These are phyloP conservation scores for Suhomyces canberraensis DNA, from an alignment of 805 yeast species.

Conservation along the genomic window DNA sequence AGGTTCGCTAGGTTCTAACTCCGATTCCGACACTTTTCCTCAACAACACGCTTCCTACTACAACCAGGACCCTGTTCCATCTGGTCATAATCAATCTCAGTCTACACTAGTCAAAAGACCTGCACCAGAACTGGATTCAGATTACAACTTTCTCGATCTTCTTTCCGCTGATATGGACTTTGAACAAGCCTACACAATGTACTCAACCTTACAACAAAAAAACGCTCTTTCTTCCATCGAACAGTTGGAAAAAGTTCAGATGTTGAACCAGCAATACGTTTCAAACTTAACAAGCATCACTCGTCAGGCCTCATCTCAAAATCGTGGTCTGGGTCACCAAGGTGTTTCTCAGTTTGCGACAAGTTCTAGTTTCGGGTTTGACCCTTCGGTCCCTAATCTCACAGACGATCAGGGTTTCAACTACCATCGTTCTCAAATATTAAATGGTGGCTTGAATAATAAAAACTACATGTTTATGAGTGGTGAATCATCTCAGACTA, in stretches of 20 bases:
- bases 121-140: too few species aligned
- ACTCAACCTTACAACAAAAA: constrained; percentile 37
- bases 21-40: background rate
- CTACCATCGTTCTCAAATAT: constrained; percentile 6
- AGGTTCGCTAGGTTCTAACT: background rate
- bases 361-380: constrained; percentile 5
- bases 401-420: constrained; percentile 1
- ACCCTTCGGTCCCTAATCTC: background rate
- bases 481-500: background rate
- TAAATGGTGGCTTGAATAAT: background rate
- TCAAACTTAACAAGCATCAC: constrained; percentile 1
- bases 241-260: constrained; percentile 37
- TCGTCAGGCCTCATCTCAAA: background rate
- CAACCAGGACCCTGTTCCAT: too few species aligned
- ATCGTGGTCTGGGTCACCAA: constrained; percentile 1
- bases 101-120: too few species aligned
- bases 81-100: too few species aligned
- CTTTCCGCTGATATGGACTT: constrained; percentile 42
- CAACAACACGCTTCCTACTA: background rate
- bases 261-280: constrained; percentile 22
- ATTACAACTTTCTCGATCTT: constrained; percentile 26
- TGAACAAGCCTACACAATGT: constrained; percentile 44
- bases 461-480: constrained; percentile 4
- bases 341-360: constrained; percentile 3
- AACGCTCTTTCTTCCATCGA: constrained; percentile 32